Base-by-base conservation (phyloP, 2,329 filamentous ascomycete species). In the Ascochyta rabiei region DNA sequence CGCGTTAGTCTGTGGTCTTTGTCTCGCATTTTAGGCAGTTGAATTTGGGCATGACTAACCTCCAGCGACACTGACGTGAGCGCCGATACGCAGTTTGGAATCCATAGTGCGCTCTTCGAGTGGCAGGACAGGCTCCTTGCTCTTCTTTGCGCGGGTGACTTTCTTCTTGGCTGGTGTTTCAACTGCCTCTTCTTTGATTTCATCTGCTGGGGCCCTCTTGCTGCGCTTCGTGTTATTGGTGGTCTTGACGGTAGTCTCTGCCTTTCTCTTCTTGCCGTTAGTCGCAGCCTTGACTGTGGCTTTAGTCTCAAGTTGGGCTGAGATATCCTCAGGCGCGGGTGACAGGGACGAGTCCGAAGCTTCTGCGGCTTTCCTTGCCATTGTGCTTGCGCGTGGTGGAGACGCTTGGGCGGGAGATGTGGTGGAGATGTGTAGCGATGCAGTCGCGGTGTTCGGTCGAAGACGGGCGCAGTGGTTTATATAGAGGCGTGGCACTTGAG, bases 1-100 rank as follows among this genome's bases (percentile, higher is more conserved):
- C 59, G 43, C 52, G 59, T 72, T 52, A 67, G 61, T 44, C 50
- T 55, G 38, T 55, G 35, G 51, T 41, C 49, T 52, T 24, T 23
- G 6, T 42, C 1, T n/a, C 16, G 24, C 30, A 23, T 23, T 23
- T 6, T 23, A 15, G 19, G 19, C 26, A 13, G 10, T 26, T 46
- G 28, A 10, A 48, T 40, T 21, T 38, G 23, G 35, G 38, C 40
- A 30, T 5, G n/a, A 73, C 81, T 51, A 73, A 89, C 91, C 93
- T 79, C 93, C 93, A 24, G 95, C 92, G 59, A 85, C 87, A 75
- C 89, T 95, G 57, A 98, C 91, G 74, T 99, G 95, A 0, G 95
- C 95, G 15, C 95, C 95, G 50, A 99, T 88, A 68, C 90, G 88
- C 83, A 97, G 89, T 72, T 88, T 87, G 58, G 93, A 80, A 1